Evolutionary conservation across 345 rosid species (phyloP).

Genomic region (Isatis tinctoria): DNA sequence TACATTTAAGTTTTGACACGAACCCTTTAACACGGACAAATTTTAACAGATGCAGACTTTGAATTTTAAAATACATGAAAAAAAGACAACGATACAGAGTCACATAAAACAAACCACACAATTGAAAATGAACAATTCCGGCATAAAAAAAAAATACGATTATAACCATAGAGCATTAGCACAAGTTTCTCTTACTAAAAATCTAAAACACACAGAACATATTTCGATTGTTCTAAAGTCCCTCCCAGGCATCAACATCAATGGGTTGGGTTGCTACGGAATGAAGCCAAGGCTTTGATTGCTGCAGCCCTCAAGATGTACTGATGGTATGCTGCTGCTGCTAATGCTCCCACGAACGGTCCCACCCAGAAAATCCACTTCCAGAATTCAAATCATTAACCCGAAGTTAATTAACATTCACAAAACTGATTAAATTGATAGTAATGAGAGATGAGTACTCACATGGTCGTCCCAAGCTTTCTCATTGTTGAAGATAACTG

Average conservation of each 20-base stretch:
- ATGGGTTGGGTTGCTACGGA: constrained; percentile 26
- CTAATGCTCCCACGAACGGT: constrained; percentile 34
- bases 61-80: no score
- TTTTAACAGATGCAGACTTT: no score
- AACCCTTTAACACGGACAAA: no score
- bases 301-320: constrained; percentile 33
- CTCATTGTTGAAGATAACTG: constrained; percentile 29
- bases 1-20: no score
- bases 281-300: constrained; percentile 39
- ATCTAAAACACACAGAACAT: not conserved
- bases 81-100: not conserved
- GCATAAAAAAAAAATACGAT: not conserved
- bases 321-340: constrained; percentile 36
- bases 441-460: not conserved
- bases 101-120: not conserved
- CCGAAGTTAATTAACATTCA: not conserved
- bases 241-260: constrained; percentile 4
- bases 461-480: constrained; percentile 36
- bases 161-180: not conserved
- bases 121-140: not conserved
- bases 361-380: constrained; percentile 46
- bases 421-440: not conserved
- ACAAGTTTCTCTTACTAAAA: not conserved
- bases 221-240: not conserved
- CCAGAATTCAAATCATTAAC: not conserved